Conservation (phyloP, 306 rosid species). For the Quercus berberidifolia region DNA sequence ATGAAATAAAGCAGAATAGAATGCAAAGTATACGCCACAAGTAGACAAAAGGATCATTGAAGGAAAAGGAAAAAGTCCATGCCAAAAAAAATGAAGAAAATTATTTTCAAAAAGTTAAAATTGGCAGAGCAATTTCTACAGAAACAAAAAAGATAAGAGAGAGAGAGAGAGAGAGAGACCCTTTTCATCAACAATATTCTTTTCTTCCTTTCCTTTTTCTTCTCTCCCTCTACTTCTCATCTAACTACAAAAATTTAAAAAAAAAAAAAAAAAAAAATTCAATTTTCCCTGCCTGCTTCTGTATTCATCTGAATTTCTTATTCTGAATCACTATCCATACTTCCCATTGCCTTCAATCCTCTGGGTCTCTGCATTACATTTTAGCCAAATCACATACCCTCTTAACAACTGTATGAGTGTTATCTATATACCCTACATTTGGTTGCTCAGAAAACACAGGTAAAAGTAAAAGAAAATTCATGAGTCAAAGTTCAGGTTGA, state of each 20-base stretch:
- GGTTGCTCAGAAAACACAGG: not conserved
- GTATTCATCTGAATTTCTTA: conserved; percentile 3
- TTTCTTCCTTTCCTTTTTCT: not conserved
- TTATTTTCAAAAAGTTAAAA: not conserved
- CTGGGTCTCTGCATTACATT: conserved; percentile 48
- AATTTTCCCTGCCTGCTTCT: not conserved
- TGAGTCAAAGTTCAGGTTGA: not conserved
- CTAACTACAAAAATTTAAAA: not conserved
- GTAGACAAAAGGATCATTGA: not conserved
- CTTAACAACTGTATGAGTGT: not conserved
- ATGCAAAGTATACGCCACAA: not conserved
- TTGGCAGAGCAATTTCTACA: not conserved
- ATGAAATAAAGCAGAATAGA: not conserved
- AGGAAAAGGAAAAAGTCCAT: not conserved
- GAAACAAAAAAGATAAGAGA: not conserved
- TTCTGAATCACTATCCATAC: conserved; percentile 58
- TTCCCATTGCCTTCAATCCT: conserved; percentile 64
- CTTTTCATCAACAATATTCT: not conserved
- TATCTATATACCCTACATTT: not conserved
- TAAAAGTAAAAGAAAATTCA: not conserved
- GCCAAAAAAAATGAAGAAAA: not conserved
- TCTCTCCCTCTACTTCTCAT: not conserved
- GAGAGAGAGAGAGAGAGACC: not conserved
- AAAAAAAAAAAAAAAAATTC: no score
- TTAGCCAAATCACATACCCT: not conserved